Evolutionary conservation across 1,284 basidiomycete genomes (phyloP).

Genomic region (Trametes sp.): DNA sequence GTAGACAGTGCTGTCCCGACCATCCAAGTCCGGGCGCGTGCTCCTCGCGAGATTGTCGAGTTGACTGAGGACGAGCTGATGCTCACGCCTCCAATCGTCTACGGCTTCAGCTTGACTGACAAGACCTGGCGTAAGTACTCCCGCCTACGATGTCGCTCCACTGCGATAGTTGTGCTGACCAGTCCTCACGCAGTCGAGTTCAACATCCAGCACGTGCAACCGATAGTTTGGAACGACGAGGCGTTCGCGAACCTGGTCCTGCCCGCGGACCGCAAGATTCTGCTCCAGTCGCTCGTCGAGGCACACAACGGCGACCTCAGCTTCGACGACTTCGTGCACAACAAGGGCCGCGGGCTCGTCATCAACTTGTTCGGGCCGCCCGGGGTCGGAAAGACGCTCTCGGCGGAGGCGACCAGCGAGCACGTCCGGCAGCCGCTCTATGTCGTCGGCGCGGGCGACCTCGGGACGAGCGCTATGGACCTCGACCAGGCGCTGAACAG

Average conservation of each 20-base stretch:
- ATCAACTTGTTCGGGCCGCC: slow-evolving; percentile 67
- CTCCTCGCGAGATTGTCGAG: not conserved
- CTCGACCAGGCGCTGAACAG: slow-evolving; percentile 32
- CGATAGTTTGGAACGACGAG: slow-evolving; percentile 62
- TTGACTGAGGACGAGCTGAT: slow-evolving; percentile 47
- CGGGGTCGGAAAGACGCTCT: slow-evolving; percentile 58
- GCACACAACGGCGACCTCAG: slow-evolving; percentile 57
- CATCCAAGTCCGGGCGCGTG: slow-evolving; percentile 24
- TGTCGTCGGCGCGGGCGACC: slow-evolving; percentile 62
- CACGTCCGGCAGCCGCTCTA: slow-evolving; percentile 65
- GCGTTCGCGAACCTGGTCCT: slow-evolving; percentile 66
- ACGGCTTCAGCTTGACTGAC: slow-evolving; percentile 64
- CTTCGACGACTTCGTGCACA: slow-evolving; percentile 68
- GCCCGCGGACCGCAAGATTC: slow-evolving; percentile 55
- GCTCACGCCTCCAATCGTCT: slow-evolving; percentile 59
- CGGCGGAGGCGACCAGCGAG: slow-evolving; percentile 68
- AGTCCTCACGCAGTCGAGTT: slow-evolving; percentile 58
- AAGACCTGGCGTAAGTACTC: slow-evolving; percentile 66
- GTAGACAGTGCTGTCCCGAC: slow-evolving; percentile 29
- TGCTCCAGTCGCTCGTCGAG: slow-evolving; percentile 63
- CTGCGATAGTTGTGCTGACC: slow-evolving; percentile 37
- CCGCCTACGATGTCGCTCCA: slow-evolving; percentile 30
- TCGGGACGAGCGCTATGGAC: slow-evolving; percentile 55
- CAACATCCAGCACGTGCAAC: slow-evolving; percentile 56
- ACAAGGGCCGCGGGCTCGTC: slow-evolving; percentile 66